Conservation (phyloP, 805 yeast species). For the Starmerella ratchasimensis region DNA sequence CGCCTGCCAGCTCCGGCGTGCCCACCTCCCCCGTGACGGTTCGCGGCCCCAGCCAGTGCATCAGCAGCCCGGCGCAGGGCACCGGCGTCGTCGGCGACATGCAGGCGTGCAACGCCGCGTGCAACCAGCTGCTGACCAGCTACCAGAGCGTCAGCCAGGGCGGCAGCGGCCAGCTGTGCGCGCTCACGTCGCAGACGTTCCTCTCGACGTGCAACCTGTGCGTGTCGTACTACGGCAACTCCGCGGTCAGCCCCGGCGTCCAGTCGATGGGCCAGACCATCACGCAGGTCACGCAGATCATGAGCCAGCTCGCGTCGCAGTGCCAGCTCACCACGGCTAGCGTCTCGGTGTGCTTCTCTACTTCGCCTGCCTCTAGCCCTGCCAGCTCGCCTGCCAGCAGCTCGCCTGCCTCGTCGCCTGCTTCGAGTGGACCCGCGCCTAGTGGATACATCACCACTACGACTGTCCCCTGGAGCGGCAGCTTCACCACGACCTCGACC, state of each 20-base stretch:
- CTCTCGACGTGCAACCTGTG: constrained; percentile 1
- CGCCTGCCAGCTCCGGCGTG: background rate
- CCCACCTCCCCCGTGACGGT: background rate
- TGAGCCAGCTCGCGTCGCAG: background rate
- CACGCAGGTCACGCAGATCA: background rate
- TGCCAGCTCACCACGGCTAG: constrained; percentile 1
- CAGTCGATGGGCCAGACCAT: background rate
- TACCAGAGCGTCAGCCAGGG: background rate
- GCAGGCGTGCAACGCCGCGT: background rate
- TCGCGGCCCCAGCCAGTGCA: constrained; percentile 1
- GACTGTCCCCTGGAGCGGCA: background rate
- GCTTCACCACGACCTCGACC: background rate
- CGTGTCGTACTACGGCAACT: constrained; percentile 2
- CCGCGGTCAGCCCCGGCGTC: background rate
- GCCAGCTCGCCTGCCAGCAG: background rate
- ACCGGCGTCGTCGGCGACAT: constrained; percentile 1
- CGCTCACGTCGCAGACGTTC: background rate
- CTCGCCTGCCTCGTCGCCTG: too few relatives aligned
- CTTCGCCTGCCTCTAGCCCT: background rate
- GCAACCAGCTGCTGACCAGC: background rate
- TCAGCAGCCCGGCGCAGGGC: constrained; percentile 1
- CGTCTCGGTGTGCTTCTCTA: background rate
- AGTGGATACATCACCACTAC: constrained; percentile 1
- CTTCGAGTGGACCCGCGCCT: background rate
- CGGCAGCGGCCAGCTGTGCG: background rate